Base-by-base conservation (phyloP, 257 asterid species). In the Solanum habrochaites region DNA sequence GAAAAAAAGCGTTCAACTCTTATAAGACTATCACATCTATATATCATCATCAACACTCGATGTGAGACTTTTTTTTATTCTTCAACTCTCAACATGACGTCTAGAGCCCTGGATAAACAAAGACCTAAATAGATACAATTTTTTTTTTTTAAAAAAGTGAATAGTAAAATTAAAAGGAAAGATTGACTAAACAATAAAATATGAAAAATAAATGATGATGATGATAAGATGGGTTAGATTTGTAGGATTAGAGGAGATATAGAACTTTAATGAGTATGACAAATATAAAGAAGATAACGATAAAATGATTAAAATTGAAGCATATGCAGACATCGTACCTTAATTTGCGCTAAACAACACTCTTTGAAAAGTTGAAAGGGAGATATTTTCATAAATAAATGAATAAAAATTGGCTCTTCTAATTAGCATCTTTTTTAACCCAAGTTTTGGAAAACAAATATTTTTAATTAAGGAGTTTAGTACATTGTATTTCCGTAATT, bases 31-130 rank as follows among this genome's bases (percentile, higher is more conserved):
- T 6, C 16, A 12, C 5, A 45, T 45, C 12, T 45, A 12, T 12
- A 12, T 45, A 13, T 45, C 56, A 45, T 13, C 18, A 45, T 13
- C 16, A 12, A 4, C 6, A 13, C 6, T 45, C 6, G 2, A 12
- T 12, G 16, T 12, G 52, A 12, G 6, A 45, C 2, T 45, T 45
- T 13, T 49, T 14, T 49, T 49, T 49, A 1, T 49, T 49, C 7
- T 49, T 49, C 21, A 49, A 49, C 58, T 15, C 58, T 8, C 8
- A 21, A 49, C 58, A 15, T 49, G 8, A 2, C 21, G 3, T 49
- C 0, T 3, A 13, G 18, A 0, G 7, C 7, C 52, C 7, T 1
- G 1, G 3, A 49, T 1, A 49, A 49, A 49, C 21, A 49, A 49
- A 49, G 7, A 49, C 15, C 58, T 49, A 49, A 49, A 49, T 25